Percentiles rank a stretch among this genome's conserved stretches.
Evolutionary conservation across 2,329 filamentous ascomycete genomes (phyloP).

Genomic region (Paecilomyces formosus): DNA sequence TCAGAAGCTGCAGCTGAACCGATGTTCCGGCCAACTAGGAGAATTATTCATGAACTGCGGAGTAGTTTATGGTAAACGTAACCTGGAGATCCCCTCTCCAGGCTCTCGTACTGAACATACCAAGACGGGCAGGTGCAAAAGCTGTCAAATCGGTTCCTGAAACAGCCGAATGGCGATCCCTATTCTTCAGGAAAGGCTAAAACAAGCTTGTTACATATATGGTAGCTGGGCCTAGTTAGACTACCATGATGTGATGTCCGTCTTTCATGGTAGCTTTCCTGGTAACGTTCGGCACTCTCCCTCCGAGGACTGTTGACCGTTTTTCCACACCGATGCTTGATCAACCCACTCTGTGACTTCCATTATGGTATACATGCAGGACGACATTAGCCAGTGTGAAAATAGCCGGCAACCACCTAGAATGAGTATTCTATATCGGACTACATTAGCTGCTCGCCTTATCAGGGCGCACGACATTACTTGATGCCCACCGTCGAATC

Average conservation of each 20-base stretch:
- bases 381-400: background rate
- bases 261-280: background rate
- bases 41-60: no score
- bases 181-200: background rate
- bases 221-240: no score
- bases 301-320: background rate
- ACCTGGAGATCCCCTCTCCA: no score
- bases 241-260: background rate
- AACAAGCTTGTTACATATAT: background rate
- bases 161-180: background rate
- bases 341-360: background rate
- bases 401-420: background rate
- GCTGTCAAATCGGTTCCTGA: background rate
- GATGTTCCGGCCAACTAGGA: no score
- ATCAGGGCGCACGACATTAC: background rate
- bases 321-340: background rate
- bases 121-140: background rate
- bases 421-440: background rate
- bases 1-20: no score
- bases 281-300: background rate
- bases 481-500: background rate
- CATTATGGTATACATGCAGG: background rate
- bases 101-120: background rate
- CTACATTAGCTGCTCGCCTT: background rate
- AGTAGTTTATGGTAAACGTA: no score